A percentile compares a stretch with the other conserved stretches of the same genome.
These are phyloP conservation scores for Aspergillus aculeatinus DNA, from an alignment of 2,329 filamentous ascomycete genomes.

Conservation along the genomic window DNA sequence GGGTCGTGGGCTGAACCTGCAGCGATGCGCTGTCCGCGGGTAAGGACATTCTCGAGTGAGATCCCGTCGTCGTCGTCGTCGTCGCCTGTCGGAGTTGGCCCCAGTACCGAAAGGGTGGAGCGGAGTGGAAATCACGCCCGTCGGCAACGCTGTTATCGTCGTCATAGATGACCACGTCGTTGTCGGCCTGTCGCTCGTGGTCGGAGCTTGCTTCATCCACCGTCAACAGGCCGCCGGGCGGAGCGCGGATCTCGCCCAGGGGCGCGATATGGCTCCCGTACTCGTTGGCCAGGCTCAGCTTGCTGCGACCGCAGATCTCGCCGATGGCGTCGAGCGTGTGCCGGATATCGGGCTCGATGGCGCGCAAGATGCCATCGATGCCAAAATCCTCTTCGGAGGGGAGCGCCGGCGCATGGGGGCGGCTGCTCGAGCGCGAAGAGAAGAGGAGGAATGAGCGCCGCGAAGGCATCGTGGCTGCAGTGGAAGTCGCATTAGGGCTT, in stretches of 20 bases:
- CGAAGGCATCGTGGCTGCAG: conserved; percentile 32
- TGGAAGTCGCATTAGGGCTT: conserved; percentile 31
- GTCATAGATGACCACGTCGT: conserved; percentile 37
- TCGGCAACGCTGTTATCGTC: conserved; percentile 42
- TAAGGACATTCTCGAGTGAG: conserved; percentile 19
- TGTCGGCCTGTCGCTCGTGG: conserved; percentile 39
- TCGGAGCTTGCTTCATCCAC: conserved; percentile 46
- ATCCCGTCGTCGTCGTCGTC: conserved; percentile 16
- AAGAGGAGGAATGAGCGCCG: conserved; percentile 34
- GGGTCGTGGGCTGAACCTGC: conserved; percentile 17
- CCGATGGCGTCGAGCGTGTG: conserved; percentile 61
- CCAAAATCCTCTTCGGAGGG: conserved; percentile 55
- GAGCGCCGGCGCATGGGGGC: conserved; percentile 31
- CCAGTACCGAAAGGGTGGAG: conserved; percentile 39
- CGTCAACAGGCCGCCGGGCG: conserved; percentile 36
- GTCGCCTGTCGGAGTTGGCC: conserved; percentile 33
- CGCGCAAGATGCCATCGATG: conserved; percentile 56
- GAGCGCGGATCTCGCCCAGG: conserved; percentile 55
- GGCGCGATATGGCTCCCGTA: conserved; percentile 63
- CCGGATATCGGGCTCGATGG: conserved; percentile 59
- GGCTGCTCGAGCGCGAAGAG: conserved; percentile 21
- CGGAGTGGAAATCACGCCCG: conserved; percentile 35
- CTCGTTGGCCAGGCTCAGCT: conserved; percentile 61
- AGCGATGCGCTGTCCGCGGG: conserved; percentile 17
- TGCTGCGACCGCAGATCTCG: conserved; percentile 62